phyloP scores from a whole-genome alignment of 306 rosid species.

The Pterocarpus santalinus region DNA sequence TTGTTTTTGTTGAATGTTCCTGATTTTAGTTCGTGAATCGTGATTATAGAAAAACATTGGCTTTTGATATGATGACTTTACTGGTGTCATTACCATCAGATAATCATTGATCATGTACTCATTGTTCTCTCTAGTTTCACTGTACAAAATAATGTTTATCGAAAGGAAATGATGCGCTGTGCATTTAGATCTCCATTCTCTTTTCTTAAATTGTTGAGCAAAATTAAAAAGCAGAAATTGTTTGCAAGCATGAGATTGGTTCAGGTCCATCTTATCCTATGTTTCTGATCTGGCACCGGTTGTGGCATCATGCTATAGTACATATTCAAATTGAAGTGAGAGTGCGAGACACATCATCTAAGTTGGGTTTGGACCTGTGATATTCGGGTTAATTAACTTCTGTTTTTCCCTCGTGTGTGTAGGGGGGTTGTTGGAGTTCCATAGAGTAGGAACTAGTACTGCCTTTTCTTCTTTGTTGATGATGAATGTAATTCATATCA shows the following conservation, averaged over 20 bases:
- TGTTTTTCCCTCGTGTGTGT: neutral
- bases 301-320: neutral
- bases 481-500: neutral
- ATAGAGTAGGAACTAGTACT: neutral
- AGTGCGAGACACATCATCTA: no score
- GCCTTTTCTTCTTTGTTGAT: neutral
- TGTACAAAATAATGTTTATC: neutral
- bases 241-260: no score
- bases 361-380: neutral
- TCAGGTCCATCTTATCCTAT: no score
- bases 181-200: neutral
- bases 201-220: neutral
- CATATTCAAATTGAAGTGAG: neutral
- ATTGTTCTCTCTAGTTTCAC: neutral
- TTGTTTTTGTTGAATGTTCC: constrained; percentile 18
- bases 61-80: constrained; percentile 20
- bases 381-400: neutral
- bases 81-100: neutral
- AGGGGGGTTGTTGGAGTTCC: neutral
- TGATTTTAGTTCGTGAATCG: constrained; percentile 18
- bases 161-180: neutral
- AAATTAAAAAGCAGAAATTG: neutral
- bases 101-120: constrained; percentile 2
- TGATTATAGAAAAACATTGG: constrained; percentile 17
- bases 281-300: constrained; percentile 22